Conservation (phyloP, 345 rosid genomes). For the Carallia pectinifolia region DNA sequence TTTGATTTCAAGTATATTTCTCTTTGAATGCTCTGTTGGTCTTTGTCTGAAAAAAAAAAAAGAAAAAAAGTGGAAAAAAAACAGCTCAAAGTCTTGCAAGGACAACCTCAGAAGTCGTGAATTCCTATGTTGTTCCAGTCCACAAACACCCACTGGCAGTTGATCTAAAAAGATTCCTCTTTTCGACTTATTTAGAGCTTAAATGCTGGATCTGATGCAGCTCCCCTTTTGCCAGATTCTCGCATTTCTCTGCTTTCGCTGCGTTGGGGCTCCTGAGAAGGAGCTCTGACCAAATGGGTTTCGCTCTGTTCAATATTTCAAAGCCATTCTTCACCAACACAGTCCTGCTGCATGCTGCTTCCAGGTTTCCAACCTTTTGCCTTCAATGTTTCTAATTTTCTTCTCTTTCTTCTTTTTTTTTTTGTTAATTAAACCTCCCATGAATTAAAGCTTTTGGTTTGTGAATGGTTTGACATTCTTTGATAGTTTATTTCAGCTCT, state of each 20-base stretch:
- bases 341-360: background rate
- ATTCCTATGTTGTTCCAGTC: background rate
- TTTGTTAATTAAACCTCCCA: background rate
- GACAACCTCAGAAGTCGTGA: background rate
- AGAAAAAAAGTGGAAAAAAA: background rate
- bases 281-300: too few species aligned
- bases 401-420: too few species aligned
- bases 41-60: background rate
- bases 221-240: background rate
- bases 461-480: background rate
- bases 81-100: background rate
- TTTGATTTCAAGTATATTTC: background rate
- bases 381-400: background rate
- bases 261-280: background rate
- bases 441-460: background rate
- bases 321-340: background rate
- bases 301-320: background rate
- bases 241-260: background rate
- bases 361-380: background rate
- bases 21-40: background rate
- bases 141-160: background rate
- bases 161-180: background rate
- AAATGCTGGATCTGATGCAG: conserved; percentile 5
- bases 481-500: background rate
- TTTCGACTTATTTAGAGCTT: conserved; percentile 5